Evolutionary conservation across 495 filamentous ascomycete genomes (phyloP).

Genomic region (Xylaria castorea): DNA sequence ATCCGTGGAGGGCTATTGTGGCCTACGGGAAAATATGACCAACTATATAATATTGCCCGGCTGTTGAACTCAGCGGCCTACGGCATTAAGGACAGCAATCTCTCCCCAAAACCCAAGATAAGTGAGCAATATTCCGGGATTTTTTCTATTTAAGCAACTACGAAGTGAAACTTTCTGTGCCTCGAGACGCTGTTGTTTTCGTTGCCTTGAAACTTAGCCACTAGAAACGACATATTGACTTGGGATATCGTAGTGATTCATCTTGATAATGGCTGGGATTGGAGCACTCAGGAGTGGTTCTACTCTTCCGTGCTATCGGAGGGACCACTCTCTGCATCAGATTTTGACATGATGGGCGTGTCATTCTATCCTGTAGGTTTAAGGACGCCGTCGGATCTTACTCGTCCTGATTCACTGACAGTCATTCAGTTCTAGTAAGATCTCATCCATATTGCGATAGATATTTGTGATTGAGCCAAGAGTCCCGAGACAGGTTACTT

Average conservation of each 20-base stretch:
- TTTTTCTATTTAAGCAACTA: background rate
- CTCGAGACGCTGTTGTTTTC: background rate
- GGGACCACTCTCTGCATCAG: constrained; percentile 58
- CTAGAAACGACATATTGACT: constrained; percentile 22
- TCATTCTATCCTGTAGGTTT: constrained; percentile 66
- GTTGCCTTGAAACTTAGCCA: background rate
- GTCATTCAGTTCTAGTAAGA: constrained; percentile 56
- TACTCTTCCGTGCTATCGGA: constrained; percentile 63
- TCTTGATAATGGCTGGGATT: constrained; percentile 74
- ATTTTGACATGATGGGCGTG: constrained; percentile 74
- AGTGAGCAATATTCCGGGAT: constrained; percentile 26
- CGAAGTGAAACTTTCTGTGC: background rate
- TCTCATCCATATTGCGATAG: background rate
- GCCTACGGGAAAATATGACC: constrained; percentile 63
- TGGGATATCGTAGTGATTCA: constrained; percentile 58
- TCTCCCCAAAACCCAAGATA: constrained; percentile 64
- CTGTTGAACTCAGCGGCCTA: constrained; percentile 67
- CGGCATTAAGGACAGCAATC: constrained; percentile 66
- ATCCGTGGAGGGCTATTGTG: constrained; percentile 69
- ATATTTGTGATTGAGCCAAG: background rate
- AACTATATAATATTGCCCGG: constrained; percentile 60
- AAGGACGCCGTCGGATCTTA: background rate
- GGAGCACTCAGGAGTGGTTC: constrained; percentile 67
- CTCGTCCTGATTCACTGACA: background rate
- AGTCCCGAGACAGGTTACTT: background rate